Conservation (phyloP, 441 rosid genomes). For the Brassica hybrid region DNA sequence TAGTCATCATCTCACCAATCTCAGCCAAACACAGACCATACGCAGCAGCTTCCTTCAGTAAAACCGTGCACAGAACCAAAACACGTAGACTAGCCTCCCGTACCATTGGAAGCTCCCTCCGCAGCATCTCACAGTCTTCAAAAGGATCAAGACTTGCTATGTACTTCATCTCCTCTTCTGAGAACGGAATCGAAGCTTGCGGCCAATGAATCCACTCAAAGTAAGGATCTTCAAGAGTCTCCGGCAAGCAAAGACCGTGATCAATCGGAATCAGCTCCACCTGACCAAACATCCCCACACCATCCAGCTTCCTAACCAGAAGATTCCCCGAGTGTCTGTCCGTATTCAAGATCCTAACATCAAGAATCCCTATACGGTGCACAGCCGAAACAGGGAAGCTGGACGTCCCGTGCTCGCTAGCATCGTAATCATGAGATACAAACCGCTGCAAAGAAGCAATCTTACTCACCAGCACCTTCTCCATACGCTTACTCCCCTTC, state of each 20-base stretch:
- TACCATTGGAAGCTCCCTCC: too few species aligned
- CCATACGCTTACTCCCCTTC: conserved; percentile 37
- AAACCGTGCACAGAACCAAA: too few species aligned
- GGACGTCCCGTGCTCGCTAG: conserved; percentile 57
- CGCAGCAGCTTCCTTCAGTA: too few species aligned
- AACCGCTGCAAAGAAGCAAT: conserved; percentile 58
- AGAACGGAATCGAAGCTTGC: too few species aligned
- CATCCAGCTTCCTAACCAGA: conserved; percentile 49
- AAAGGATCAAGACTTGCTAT: too few species aligned
- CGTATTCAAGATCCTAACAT: conserved; percentile 53
- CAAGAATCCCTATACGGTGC: conserved; percentile 54
- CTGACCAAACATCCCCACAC: conserved; percentile 46
- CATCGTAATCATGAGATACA: conserved; percentile 56
- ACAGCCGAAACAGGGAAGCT: conserved; percentile 57
- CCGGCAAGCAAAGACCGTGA: conserved; percentile 58
- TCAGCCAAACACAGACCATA: too few species aligned
- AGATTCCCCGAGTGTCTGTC: conserved; percentile 61
- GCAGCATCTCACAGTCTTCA: too few species aligned
- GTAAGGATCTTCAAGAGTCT: conserved; percentile 55
- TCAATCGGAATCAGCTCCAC: conserved; percentile 55
- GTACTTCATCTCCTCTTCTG: too few species aligned
- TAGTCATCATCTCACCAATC: too few species aligned
- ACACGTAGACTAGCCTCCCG: too few species aligned
- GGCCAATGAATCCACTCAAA: conserved; percentile 45
- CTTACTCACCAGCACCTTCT: conserved; percentile 46